Base-by-base conservation (phyloP, 139 green algal species). In the Coelastrella sp. region DNA sequence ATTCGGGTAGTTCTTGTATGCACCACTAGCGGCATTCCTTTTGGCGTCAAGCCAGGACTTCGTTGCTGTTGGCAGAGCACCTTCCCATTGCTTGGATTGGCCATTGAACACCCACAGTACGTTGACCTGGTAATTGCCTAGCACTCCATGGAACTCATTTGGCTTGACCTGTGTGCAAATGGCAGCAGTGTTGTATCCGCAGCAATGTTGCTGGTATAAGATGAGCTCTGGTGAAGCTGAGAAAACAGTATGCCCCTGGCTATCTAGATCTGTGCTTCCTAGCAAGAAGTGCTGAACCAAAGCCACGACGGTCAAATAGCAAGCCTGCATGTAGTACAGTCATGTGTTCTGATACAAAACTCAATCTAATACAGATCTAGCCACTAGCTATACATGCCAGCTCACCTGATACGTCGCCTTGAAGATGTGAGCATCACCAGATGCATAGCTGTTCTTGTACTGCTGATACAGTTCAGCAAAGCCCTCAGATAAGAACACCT, bases 101-200 rank as follows among this genome's bases (percentile, higher is more conserved):
- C 58, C 79, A 58, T 85, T 85, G 79, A 85, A 57, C 13, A 85
- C 79, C 79, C 79, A 85, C 56, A 85, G 58, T 20, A 85, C 79
- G 17, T 71, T 68, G 79, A 85, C 79, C 8, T 32, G 59, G 79
- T 85, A 85, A 58, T 20, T 20, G 56, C 79, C 79, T 4, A 58
- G 20, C 16, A 85, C 79, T 7, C 79, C 79, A 19, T 57, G 17
- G 54, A 85, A 85, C 16, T 54, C 79, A 19, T 85, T 85, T 16
- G 57, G 16, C 16, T 56, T 5, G 5, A 85, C 79, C 79, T 85
- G 32, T 47, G 32, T 47, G 32, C 32, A 47, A 47, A 47, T 47
- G 32, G 32, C 32, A 47, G 32, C 32, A 47, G 32, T 47, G 32
- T 47, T 47, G 32, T 47, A 47, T 47, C 32, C 32, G 79, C 32